phyloP scores from a whole-genome alignment of 106 monocot species.

The Dendrobium huoshanense region DNA sequence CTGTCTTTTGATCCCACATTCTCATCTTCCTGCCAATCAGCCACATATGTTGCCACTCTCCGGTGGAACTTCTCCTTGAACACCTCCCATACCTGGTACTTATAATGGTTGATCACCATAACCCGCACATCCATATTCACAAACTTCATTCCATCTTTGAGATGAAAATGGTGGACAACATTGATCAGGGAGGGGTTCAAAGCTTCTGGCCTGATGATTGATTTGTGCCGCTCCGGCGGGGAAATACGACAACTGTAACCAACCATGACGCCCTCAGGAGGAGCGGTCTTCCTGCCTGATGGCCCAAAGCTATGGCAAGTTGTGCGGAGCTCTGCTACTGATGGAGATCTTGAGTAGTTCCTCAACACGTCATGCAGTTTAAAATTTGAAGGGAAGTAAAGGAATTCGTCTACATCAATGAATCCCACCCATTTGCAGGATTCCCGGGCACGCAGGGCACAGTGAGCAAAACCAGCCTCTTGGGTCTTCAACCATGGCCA shows the following conservation, averaged over 20 bases:
- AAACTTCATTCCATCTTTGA: conserved; percentile 54
- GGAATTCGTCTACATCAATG: conserved; percentile 94
- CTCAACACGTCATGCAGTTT: conserved; percentile 45
- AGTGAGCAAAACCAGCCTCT: conserved; percentile 95
- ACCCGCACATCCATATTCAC: conserved; percentile 54
- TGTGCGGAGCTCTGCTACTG: conserved; percentile 66
- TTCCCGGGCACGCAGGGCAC: conserved; percentile 55
- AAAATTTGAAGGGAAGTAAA: conserved; percentile 46
- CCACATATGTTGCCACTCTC: conserved; percentile 93
- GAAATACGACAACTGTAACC: conserved; percentile 78
- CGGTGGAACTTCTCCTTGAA: conserved; percentile 99
- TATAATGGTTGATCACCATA: conserved; percentile 98
- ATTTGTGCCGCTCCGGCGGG: conserved; percentile 90
- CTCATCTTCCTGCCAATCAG: conserved; percentile 94
- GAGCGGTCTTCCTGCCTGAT: conserved; percentile 47
- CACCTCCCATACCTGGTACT: conserved; percentile 98
- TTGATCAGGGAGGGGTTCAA: conserved; percentile 77
- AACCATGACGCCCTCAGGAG: conserved; percentile 50
- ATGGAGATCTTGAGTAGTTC: conserved; percentile 45
- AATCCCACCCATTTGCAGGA: conserved; percentile 90
- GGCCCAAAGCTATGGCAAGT: conserved; percentile 91
- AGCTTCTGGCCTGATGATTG: conserved; percentile 68
- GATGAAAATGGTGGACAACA: conserved; percentile 91
- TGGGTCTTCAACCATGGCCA: conserved; percentile 99
- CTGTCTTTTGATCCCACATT: conserved; percentile 92